Evolutionary conservation across 306 rosid species (phyloP).

Genomic region (Prunus davidiana): DNA sequence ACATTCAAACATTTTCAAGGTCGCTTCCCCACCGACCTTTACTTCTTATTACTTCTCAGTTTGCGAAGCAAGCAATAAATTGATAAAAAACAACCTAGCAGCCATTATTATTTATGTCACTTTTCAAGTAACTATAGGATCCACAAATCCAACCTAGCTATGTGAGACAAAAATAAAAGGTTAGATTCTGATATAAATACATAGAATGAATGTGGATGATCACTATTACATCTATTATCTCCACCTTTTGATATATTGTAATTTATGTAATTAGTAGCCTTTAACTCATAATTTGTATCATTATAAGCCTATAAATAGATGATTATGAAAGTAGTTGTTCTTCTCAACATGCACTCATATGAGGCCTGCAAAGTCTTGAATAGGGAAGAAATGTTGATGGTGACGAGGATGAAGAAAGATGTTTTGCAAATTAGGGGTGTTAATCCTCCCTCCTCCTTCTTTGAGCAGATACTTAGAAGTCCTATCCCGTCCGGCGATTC

Average conservation of each 20-base stretch:
- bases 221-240: no score
- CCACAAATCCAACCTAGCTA: no score
- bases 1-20: neutral
- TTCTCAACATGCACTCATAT: slow-evolving; percentile 2
- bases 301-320: no score
- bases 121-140: no score
- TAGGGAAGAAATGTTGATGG: neutral
- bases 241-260: no score
- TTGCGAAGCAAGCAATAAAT: neutral
- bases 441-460: neutral
- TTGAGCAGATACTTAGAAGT: neutral
- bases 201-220: no score
- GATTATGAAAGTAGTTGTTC: neutral
- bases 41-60: neutral
- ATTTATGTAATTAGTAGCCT: no score
- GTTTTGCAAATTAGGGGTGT: neutral
- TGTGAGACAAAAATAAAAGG: no score
- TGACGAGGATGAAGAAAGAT: neutral
- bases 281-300: no score
- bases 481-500: neutral
- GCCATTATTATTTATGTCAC: no score
- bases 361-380: slow-evolving; percentile 12
- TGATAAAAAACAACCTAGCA: no score
- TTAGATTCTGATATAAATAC: no score
- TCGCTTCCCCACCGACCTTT: neutral